Base-by-base conservation (phyloP, 805 yeast genomes). In the Helenozyma rhizophorensis region DNA sequence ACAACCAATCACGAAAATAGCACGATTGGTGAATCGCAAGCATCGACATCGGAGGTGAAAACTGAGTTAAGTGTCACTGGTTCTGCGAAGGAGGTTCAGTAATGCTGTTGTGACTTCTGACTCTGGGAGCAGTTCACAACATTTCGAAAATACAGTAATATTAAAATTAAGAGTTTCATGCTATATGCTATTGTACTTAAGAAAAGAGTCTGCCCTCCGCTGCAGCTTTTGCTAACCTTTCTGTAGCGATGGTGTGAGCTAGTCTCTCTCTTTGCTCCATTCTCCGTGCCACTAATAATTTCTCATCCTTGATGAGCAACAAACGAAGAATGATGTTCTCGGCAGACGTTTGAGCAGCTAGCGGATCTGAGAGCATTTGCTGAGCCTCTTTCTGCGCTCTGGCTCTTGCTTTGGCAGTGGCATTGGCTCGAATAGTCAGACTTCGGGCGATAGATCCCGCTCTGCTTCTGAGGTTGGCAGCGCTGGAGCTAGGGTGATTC, bases 291-390 rank as follows among this genome's bases (percentile, higher is more conserved):
- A 85, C 86, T 51, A 68, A 81, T 1, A 68, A 68, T 25, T 64
- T 60, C 31, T 81, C 80, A 14, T 78, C 84, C 37, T 79, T 75
- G 23, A 88, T 67, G 16, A 88, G 58, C 33, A 90, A 53, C 11
- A 87, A 67, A 30, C 97, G 69, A 39, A 90, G 58, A 6, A 89
- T 67, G 9, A 87, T 70, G 45, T 86, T 86, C 45, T 84, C 89
- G 5, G 74, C 70, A 4, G 53, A 46, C 2, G 62, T 54, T 32
- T 65, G 68, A 0, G 67, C 63, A n/a, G 61, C 52, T 5, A 60
- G 49, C 2, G 51, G 74, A 26, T 69, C 69, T 4, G 47, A 30
- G 39, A 29, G 48, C 28, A 28, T 40, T 40, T 36, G 48, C 30
- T 27, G 37, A 2, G 44, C 53, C 8, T 54, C 56, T 27, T 44